These are phyloP conservation scores for Exophiala sp. DNA, from an alignment of 2,329 filamentous ascomycete species.

Conservation along the genomic window DNA sequence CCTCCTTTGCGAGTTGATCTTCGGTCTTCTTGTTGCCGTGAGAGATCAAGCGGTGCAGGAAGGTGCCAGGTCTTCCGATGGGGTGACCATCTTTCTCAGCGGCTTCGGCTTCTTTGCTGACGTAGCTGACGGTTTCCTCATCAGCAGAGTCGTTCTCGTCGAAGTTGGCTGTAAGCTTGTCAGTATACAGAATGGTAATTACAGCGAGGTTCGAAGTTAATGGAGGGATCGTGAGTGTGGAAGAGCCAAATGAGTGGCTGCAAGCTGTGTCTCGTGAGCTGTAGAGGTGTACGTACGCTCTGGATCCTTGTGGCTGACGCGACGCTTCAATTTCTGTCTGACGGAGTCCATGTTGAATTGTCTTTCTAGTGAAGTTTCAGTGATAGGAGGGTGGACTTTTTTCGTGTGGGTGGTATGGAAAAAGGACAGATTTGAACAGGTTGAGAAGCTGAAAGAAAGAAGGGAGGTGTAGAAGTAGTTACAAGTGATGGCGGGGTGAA, in stretches of 20 bases:
- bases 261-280: too few species aligned
- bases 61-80: slow-evolving; percentile 22
- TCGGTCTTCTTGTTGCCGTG: slow-evolving; percentile 30
- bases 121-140: slow-evolving; percentile 24
- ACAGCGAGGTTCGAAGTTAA: background rate
- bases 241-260: background rate
- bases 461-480: background rate
- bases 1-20: slow-evolving; percentile 21
- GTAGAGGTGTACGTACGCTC: slow-evolving; percentile 17
- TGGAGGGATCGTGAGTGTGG: background rate
- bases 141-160: slow-evolving; percentile 27
- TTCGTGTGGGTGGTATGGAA: background rate
- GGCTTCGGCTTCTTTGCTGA: slow-evolving; percentile 26
- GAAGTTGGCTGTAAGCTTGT: slow-evolving; percentile 17
- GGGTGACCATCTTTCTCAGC: slow-evolving; percentile 25
- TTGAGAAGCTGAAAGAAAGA: background rate
- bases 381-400: background rate
- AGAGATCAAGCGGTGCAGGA: slow-evolving; percentile 27
- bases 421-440: background rate
- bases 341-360: slow-evolving; percentile 20
- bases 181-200: background rate
- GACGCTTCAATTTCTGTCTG: slow-evolving; percentile 26
- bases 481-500: background rate
- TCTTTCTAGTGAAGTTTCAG: background rate
- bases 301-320: slow-evolving; percentile 27